phyloP scores from a whole-genome alignment of 1,284 basidiomycete genomes.

The Cryptococcus sp. region DNA sequence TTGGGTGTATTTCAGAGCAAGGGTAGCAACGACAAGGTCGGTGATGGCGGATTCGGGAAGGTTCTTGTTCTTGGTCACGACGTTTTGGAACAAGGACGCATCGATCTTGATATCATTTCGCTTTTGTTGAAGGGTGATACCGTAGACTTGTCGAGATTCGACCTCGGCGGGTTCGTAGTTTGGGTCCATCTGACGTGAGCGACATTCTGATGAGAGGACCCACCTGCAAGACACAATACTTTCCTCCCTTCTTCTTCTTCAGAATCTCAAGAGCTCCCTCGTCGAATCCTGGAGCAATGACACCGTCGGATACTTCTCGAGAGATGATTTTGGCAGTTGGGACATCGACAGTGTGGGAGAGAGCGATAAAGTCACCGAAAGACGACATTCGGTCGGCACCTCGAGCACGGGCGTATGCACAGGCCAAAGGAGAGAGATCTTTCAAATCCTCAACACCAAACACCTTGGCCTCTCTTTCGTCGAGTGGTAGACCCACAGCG shows the following conservation, averaged over 20 bases:
- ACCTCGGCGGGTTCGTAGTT: conserved; percentile 66
- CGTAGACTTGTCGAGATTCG: conserved; percentile 95
- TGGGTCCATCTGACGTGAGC: conserved; percentile 68
- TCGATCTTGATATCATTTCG: conserved; percentile 90
- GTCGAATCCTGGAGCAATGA: conserved; percentile 92
- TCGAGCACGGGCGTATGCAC: conserved; percentile 92
- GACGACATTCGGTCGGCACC: conserved; percentile 99
- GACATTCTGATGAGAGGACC: conserved; percentile 5
- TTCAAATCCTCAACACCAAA: conserved; percentile 95
- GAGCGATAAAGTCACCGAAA: conserved; percentile 97
- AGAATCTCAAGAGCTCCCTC: conserved; percentile 85
- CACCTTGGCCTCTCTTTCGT: conserved; percentile 83
- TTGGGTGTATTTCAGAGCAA: conserved; percentile 97
- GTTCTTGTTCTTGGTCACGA: conserved; percentile 83
- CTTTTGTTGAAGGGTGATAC: conserved; percentile 83
- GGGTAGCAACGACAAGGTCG: conserved; percentile 89
- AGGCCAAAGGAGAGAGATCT: conserved; percentile 79
- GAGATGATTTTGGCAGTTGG: conserved; percentile 95
- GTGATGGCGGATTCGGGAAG: conserved; percentile 63
- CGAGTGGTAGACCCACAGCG: conserved; percentile 81
- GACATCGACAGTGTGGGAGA: conserved; percentile 87
- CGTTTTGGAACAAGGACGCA: conserved; percentile 72
- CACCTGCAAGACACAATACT: conserved; percentile 95
- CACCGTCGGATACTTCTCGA: conserved; percentile 94
- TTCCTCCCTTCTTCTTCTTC: conserved; percentile 95